A percentile compares a stretch with the other conserved stretches of the same genome.
Conservation (phyloP, 2,329 filamentous ascomycete species). For the Leptodontidium sp. region DNA sequence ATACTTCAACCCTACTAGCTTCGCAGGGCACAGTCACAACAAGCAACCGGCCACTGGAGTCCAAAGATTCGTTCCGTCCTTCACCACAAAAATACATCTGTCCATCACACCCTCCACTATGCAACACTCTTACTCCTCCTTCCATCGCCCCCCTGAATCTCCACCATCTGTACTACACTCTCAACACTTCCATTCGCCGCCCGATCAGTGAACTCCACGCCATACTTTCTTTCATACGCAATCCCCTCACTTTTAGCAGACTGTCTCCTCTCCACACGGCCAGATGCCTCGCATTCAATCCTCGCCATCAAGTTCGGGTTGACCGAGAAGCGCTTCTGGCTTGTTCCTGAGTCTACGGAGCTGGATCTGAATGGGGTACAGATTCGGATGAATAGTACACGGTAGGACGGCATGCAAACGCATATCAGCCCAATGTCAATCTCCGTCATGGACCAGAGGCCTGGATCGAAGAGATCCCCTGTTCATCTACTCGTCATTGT, state of each 20-base stretch:
- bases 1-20: neutral
- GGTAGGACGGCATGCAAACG: slow-evolving; percentile 39
- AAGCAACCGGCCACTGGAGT: neutral
- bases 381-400: slow-evolving; percentile 31
- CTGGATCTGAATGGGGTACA: neutral
- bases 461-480: slow-evolving; percentile 32
- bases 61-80: neutral
- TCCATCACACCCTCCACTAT: neutral
- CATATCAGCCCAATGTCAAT: slow-evolving; percentile 41
- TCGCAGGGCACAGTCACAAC: no score
- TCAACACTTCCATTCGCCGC: neutral
- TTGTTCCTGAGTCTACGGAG: neutral
- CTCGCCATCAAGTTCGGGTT: neutral
- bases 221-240: neutral
- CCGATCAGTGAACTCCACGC: neutral
- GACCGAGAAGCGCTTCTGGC: slow-evolving; percentile 1
- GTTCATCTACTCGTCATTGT: neutral
- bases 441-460: slow-evolving; percentile 37
- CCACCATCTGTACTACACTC: neutral
- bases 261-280: neutral
- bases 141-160: neutral
- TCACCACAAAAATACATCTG: neutral
- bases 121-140: neutral
- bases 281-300: neutral
- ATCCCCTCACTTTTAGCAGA: slow-evolving; percentile 4